phyloP scores from a whole-genome alignment of 1,284 basidiomycete genomes.

The Fomes fomentarius region DNA sequence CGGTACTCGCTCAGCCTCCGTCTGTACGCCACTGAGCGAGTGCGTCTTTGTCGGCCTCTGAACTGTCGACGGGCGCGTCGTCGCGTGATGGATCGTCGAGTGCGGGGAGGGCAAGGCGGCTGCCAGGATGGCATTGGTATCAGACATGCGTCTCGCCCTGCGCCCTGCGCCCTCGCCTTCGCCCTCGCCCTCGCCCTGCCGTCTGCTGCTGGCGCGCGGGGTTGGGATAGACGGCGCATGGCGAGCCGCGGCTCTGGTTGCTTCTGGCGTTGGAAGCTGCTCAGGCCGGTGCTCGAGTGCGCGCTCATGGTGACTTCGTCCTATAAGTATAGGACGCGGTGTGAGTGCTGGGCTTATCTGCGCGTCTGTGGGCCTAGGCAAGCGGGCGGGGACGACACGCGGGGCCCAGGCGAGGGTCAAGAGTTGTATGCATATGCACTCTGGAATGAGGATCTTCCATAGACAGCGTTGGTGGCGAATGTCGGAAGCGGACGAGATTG shows the following conservation, averaged over 20 bases:
- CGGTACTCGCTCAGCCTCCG: too few species aligned
- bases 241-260: too few species aligned
- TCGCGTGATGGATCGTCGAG: conserved; percentile 25
- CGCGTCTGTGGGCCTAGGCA: conserved; percentile 10
- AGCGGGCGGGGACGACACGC: conserved; percentile 7
- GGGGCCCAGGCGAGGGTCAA: conserved; percentile 11
- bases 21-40: conserved; percentile 5
- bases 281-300: too few species aligned
- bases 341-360: conserved; percentile 17
- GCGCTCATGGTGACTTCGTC: too few species aligned
- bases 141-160: conserved; percentile 11
- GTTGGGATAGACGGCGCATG: conserved; percentile 15
- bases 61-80: conserved; percentile 2
- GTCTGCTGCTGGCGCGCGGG: conserved; percentile 1
- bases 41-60: conserved; percentile 11
- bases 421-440: too few species aligned
- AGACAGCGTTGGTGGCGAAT: conserved; percentile 6
- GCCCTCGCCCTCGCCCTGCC: conserved; percentile 4
- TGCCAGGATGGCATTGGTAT: conserved; percentile 8
- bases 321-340: conserved; percentile 5
- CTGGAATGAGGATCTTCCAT: conserved; percentile 12
- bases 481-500: conserved; percentile 8
- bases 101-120: conserved; percentile 10
- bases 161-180: too few species aligned
- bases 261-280: too few species aligned